Evolutionary conservation across 192 early-diverging fungal species (phyloP), one percentile per base, ranked within the genome.

Genomic region (Lobulomyces angularis): DNA sequence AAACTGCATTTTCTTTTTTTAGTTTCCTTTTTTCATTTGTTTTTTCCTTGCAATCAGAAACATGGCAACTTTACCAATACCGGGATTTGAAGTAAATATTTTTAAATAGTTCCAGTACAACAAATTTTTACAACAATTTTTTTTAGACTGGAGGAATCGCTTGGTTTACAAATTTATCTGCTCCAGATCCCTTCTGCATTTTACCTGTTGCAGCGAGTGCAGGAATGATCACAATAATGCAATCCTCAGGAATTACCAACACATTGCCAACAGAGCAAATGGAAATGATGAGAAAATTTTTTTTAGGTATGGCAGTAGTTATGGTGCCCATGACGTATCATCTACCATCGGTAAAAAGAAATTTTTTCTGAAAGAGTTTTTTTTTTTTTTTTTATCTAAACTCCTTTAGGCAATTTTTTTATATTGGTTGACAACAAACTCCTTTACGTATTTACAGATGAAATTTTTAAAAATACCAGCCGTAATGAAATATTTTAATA

Each of bases 81-180:
- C 90, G 11, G 82, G 86, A 29, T 75, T 92, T 55, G 23, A n/a
- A n/a, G n/a, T n/a, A n/a, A n/a, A n/a, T n/a, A n/a, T n/a, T n/a
- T n/a, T n/a, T n/a, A n/a, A n/a, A n/a, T n/a, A n/a, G n/a, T n/a
- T n/a, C n/a, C n/a, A n/a, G n/a, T n/a, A n/a, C n/a, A n/a, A n/a
- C n/a, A n/a, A n/a, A n/a, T n/a, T n/a, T n/a, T n/a, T n/a, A n/a
- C n/a, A n/a, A n/a, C n/a, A n/a, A n/a, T n/a, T n/a, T n/a, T n/a
- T n/a, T n/a, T n/a, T n/a, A 56, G 38, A 76, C 69, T 1, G 86
- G 83, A 14, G 89, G 90, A 22, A 33, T 80, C 1, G 45, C 53
- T 30, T 97, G 90, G 88, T 83, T 97, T 53, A 73, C 71, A 2
- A 80, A 97, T 64, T 48, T 97, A 68, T 68, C 84, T 0, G 45